Conservation (phyloP, 73 alveolate species). For the Uronychia setigera region DNA sequence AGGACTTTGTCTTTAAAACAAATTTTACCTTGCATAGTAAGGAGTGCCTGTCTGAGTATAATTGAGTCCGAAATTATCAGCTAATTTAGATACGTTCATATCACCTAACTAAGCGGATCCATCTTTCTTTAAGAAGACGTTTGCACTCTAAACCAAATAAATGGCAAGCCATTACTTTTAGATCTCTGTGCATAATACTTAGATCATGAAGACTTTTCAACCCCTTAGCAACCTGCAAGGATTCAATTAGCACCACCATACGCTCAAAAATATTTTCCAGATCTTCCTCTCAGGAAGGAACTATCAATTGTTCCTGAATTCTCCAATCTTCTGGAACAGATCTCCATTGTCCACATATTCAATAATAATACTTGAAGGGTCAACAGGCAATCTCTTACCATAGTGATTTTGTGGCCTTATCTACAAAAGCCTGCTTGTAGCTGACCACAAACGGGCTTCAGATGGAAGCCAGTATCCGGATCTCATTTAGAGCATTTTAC, state of each 20-base stretch:
- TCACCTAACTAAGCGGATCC: not conserved
- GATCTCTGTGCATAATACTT: not conserved
- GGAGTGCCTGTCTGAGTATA: not conserved
- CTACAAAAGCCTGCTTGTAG: constrained; percentile 58
- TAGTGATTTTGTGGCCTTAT: constrained; percentile 2
- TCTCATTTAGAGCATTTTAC: constrained; percentile 55
- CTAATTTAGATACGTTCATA: not conserved
- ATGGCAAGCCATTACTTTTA: not conserved
- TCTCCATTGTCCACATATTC: constrained; percentile 74
- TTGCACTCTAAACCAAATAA: not conserved
- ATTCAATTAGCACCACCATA: not conserved
- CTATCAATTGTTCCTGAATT: constrained; percentile 7
- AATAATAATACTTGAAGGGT: constrained; percentile 51
- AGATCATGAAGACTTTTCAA: not conserved
- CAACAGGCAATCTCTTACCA: not conserved
- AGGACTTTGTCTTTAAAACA: not conserved
- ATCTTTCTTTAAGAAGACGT: not conserved
- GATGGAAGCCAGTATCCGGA: constrained; percentile 49
- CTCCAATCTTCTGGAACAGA: constrained; percentile 53
- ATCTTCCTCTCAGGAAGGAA: not conserved
- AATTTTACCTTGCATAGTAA: not conserved
- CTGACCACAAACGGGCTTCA: constrained; percentile 46
- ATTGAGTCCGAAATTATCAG: not conserved
- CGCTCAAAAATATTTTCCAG: not conserved
- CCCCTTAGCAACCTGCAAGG: not conserved